Base-by-base conservation (phyloP, 345 rosid genomes). In the Ceriops zippeliana region DNA sequence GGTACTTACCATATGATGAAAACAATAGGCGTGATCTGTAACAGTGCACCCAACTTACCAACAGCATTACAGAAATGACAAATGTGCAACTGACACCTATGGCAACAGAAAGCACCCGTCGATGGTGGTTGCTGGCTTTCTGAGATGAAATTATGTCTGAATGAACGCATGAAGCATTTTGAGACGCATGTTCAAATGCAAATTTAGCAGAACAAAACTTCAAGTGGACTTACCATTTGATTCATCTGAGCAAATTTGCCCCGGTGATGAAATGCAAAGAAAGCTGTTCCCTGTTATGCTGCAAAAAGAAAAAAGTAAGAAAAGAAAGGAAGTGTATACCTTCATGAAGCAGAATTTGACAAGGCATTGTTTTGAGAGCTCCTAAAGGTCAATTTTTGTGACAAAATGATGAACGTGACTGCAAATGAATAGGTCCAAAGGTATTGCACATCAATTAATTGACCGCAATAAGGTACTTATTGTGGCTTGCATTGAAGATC, bases 31-130 rank as follows among this genome's bases (percentile, higher is more conserved):
- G 87, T 60, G 96, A 87, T 80, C 89, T 80, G 75, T 86, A 88
- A 93, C 96, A 90, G 76, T 81, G 87, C 81, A 87, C 85, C 87
- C 89, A 89, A 73, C 85, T 87, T 78, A 83, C 79, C 69, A 90
- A 84, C 76, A 95, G 57, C 84, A 85, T 71, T 68, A 91, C 75
- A 46, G 83, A 88, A 74, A 87, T 67, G 46, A 90, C 85, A 42
- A 91, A 95, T 20, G 89, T 76, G 52, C 84, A 88, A 77, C 87
- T 78, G 73, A 88, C 75, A 65, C 88, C 90, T 19, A 89, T 66
- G 65, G 86, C 88, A 75, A 88, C 75, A 34, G 96, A 86, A 51
- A 89, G 73, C 78, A 85, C 85, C 89, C 90, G 80, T 26, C 80
- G 79, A 71, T 68, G 86, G 72, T 76, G 91, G 66, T 65, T 70